Percentiles rank a stretch among this genome's conserved stretches.
phyloP scores from a whole-genome alignment of 1,139 yeast species.

The Sugiyamaella neomexicana region DNA sequence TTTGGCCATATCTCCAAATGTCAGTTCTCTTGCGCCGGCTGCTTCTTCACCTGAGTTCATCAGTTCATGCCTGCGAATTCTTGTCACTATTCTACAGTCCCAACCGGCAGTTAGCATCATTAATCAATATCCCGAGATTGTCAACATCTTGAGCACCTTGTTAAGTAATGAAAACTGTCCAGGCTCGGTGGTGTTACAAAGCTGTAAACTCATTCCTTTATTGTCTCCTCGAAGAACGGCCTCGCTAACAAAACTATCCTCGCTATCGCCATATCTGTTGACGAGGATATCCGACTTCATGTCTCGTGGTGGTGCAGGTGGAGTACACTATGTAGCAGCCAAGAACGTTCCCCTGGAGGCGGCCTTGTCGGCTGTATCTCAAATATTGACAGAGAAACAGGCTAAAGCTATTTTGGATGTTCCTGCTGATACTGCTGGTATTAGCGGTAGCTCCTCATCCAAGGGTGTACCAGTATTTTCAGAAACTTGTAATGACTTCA shows the following conservation, averaged over 20 bases:
- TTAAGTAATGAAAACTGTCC: constrained; percentile 26
- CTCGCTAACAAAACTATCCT: constrained; percentile 22
- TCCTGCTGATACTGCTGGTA: not conserved
- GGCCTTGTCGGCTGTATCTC: constrained; percentile 36
- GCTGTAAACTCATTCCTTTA: constrained; percentile 33
- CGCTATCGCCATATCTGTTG: constrained; percentile 23
- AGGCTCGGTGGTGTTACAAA: constrained; percentile 25
- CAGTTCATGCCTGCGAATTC: constrained; percentile 32
- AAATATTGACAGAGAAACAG: constrained; percentile 28
- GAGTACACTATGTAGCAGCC: not conserved
- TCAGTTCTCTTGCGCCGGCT: constrained; percentile 1
- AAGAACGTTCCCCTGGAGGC: constrained; percentile 28
- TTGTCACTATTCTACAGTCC: constrained; percentile 31
- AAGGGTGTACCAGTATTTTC: constrained; percentile 10
- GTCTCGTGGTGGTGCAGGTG: constrained; percentile 15
- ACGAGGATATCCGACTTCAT: constrained; percentile 25
- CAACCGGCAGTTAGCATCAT: constrained; percentile 30
- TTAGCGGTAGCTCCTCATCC: not conserved
- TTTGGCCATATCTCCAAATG: not conserved
- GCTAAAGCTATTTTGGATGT: constrained; percentile 20
- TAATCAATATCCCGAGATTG: constrained; percentile 29
- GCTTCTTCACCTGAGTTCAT: constrained; percentile 26
- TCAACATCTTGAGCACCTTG: constrained; percentile 27
- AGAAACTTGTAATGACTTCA: constrained; percentile 25
- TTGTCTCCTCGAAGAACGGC: constrained; percentile 27